A percentile compares a stretch with the other conserved stretches of the same genome.
phyloP scores from a whole-genome alignment of 495 filamentous ascomycete species.

The Hypoxylon lenormandii region DNA sequence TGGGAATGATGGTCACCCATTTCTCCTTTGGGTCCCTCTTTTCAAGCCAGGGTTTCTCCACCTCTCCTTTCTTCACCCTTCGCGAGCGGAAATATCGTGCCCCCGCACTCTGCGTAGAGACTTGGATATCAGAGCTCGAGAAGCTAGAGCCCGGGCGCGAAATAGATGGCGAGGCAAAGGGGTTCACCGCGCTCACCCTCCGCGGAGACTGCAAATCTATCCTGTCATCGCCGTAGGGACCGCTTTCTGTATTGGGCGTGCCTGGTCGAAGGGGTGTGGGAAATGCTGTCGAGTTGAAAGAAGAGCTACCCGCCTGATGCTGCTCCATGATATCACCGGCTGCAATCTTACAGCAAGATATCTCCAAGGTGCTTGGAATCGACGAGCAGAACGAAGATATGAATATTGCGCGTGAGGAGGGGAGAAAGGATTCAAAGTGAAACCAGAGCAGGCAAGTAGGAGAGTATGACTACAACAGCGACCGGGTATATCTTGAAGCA shows the following conservation, averaged over 20 bases:
- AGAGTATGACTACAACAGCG: too few relatives aligned
- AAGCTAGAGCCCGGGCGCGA: constrained; percentile 68
- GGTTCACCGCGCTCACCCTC: constrained; percentile 56
- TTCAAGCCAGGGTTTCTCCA: constrained; percentile 76
- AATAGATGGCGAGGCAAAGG: constrained; percentile 68
- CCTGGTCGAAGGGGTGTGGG: constrained; percentile 55
- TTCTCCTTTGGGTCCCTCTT: constrained; percentile 81
- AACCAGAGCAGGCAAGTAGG: too few relatives aligned
- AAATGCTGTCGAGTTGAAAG: constrained; percentile 47
- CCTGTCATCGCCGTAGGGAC: constrained; percentile 52
- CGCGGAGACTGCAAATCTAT: constrained; percentile 54
- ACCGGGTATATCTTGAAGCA: too few relatives aligned
- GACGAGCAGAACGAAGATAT: neutral
- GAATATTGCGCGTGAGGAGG: neutral
- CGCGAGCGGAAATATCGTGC: constrained; percentile 80
- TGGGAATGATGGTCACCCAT: constrained; percentile 83
- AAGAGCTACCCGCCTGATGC: constrained; percentile 32
- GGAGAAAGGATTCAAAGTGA: too few relatives aligned
- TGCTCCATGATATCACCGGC: constrained; percentile 40
- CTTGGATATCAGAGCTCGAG: constrained; percentile 63
- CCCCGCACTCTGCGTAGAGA: constrained; percentile 48
- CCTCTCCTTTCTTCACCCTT: constrained; percentile 74
- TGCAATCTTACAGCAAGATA: neutral
- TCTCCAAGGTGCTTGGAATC: neutral
- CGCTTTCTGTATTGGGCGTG: constrained; percentile 56